phyloP scores from a whole-genome alignment of 2,329 filamentous ascomycete species.

The Colletotrichum sp. region DNA sequence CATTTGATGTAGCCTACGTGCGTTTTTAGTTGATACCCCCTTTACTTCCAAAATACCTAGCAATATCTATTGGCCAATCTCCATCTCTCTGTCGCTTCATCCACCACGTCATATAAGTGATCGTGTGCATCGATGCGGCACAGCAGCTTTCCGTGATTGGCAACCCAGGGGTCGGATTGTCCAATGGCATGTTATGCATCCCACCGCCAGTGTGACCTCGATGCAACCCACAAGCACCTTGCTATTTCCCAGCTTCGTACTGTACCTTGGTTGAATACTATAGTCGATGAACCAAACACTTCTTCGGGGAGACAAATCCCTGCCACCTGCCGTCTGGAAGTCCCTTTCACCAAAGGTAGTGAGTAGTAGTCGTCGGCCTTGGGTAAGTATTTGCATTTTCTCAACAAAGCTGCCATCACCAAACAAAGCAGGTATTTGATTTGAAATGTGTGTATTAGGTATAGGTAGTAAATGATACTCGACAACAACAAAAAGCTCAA shows the following conservation, averaged over 20 bases:
- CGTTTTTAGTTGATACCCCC: background rate
- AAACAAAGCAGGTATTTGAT: background rate
- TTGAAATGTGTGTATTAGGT: background rate
- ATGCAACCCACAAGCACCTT: background rate
- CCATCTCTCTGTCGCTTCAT: background rate
- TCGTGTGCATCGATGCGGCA: background rate
- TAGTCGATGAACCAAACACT: background rate
- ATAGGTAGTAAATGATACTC: background rate
- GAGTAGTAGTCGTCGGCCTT: background rate
- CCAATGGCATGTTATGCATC: conserved; percentile 2
- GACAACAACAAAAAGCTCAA: background rate
- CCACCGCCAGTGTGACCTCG: background rate
- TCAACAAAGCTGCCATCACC: background rate
- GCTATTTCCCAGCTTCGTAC: background rate
- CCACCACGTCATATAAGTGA: background rate
- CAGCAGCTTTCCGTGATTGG: background rate
- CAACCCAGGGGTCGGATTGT: background rate
- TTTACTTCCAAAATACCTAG: background rate
- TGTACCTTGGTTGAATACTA: background rate
- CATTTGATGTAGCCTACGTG: background rate
- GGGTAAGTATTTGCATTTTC: background rate
- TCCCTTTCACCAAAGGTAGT: background rate
- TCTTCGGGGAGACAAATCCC: background rate
- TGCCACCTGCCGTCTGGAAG: background rate
- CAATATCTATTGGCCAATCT: background rate